Evolutionary conservation across 768 basidiomycete species (phyloP), one percentile per base, ranked within the genome.

Genomic region (Boletus vinaceobasis): DNA sequence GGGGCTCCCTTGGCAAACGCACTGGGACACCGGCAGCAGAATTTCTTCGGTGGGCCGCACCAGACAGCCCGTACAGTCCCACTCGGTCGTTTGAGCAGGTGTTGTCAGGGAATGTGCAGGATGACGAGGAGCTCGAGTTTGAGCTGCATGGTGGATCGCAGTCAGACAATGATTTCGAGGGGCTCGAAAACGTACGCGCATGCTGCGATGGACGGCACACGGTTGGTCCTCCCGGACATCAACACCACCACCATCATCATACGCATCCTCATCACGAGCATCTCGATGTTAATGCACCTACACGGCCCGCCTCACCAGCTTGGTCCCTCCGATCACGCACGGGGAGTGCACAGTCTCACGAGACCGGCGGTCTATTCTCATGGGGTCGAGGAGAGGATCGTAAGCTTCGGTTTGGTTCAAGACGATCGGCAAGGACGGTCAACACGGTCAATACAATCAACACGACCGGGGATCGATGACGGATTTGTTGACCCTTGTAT

Each of bases 161-260:
- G 58, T 87, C 84, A 13, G 90, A 91, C 60, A 85, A 85, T 32
- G 91, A 84, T 5, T 98, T 83, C 67, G 95, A 98, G 64, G 94
- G 93, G 0, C 71, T 98, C 51, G 95, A 98, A 75, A 98, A 98
- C 64, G 94, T 98, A 21, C 82, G 96, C 23, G 93, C 89, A 1
- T 93, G 91, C 68, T 93, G 90, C 63, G 90, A 92, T 67, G 91
- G 90, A 19, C 79, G 83, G 48, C 92, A 94, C 70, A 93, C 90
- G 1, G 90, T 94, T 17, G 90, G 90, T 0, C 81, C 79, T 55
- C 74, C 77, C 36, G 79, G 77, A 40, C 79, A 79, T 15, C 74
- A 82, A 31, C 77, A 79, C n/a, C 73, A 74, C 38, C 78, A 82
- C 46, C 81, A 83, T 50, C 85, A 85, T 43, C 84, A 83, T n/a